phyloP scores from a whole-genome alignment of 2,329 filamentous ascomycete genomes.

The Dendrostoma leiphaemia region DNA sequence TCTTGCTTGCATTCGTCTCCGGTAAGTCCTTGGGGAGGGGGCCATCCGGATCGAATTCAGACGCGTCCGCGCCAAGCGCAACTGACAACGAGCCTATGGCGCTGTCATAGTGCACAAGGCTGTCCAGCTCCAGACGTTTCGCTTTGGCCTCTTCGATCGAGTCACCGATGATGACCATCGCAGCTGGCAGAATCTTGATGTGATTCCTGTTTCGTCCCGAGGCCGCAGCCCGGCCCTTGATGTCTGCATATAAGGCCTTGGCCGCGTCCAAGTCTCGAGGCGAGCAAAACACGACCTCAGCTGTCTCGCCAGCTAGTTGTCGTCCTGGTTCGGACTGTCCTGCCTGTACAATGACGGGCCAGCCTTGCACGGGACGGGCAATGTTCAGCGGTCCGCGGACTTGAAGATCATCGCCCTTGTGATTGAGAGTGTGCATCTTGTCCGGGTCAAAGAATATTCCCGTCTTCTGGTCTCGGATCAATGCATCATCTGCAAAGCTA shows the following conservation, averaged over 20 bases:
- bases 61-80: constrained; percentile 44
- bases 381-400: constrained; percentile 51
- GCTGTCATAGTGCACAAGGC: constrained; percentile 52
- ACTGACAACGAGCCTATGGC: constrained; percentile 52
- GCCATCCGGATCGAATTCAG: constrained; percentile 45
- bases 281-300: constrained; percentile 51
- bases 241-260: constrained; percentile 48
- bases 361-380: constrained; percentile 50
- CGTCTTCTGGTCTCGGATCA: constrained; percentile 44
- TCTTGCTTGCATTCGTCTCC: constrained; percentile 54
- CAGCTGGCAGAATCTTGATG: constrained; percentile 51
- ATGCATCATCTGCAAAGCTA: constrained; percentile 54
- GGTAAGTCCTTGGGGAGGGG: constrained; percentile 48
- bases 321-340: constrained; percentile 51
- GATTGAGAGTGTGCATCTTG: constrained; percentile 51
- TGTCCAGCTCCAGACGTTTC: constrained; percentile 49
- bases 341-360: constrained; percentile 55
- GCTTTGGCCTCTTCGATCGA: constrained; percentile 44
- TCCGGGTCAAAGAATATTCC: constrained; percentile 50
- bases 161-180: constrained; percentile 48
- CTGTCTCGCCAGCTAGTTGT: constrained; percentile 51
- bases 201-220: constrained; percentile 44
- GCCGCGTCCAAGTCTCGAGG: constrained; percentile 42
- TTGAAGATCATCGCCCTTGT: constrained; percentile 45
- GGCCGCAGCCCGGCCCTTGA: constrained; percentile 44